Conservation (phyloP, 805 yeast species). For the Lachancea waltii region DNA sequence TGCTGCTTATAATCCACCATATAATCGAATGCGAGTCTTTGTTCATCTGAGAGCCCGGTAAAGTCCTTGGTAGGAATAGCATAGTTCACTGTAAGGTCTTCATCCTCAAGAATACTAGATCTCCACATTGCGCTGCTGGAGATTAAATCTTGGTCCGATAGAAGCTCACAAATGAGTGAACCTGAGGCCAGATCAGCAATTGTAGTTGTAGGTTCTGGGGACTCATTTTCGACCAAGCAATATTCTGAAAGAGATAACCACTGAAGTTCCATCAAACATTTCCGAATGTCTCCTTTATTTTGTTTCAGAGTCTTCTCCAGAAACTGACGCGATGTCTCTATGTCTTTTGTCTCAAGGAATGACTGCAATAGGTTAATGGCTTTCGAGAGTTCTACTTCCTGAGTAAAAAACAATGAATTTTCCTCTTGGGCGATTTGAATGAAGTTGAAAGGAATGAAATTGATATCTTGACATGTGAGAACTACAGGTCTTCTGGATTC, state of each 20-base stretch:
- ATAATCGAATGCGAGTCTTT: slow-evolving; percentile 20
- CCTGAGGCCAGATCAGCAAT: slow-evolving; percentile 1
- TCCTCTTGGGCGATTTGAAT: slow-evolving; percentile 41
- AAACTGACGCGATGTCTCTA: slow-evolving; percentile 29
- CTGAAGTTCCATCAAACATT: slow-evolving; percentile 42
- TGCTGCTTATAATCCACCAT: slow-evolving; percentile 25
- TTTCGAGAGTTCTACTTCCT: slow-evolving; percentile 16
- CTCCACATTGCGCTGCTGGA: slow-evolving; percentile 10
- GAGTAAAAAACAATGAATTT: slow-evolving; percentile 34
- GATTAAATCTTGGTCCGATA: slow-evolving; percentile 20
- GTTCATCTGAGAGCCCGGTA: slow-evolving; percentile 14
- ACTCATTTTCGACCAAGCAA: neutral
- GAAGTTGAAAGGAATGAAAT: slow-evolving; percentile 43
- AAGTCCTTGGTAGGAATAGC: slow-evolving; percentile 4
- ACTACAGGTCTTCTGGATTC: slow-evolving; percentile 65
- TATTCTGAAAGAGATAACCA: slow-evolving; percentile 11
- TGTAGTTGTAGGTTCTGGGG: neutral
- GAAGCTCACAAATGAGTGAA: neutral
- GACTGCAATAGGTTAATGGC: slow-evolving; percentile 34
- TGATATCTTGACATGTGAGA: slow-evolving; percentile 51
- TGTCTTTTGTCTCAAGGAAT: slow-evolving; percentile 27
- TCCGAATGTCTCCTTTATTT: slow-evolving; percentile 40
- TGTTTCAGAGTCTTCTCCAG: slow-evolving; percentile 28
- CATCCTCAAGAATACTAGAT: slow-evolving; percentile 20
- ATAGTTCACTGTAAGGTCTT: slow-evolving; percentile 17